Evolutionary conservation across 345 rosid genomes (phyloP), one percentile per base, ranked within the genome.

Genomic region (Ricinus communis): DNA sequence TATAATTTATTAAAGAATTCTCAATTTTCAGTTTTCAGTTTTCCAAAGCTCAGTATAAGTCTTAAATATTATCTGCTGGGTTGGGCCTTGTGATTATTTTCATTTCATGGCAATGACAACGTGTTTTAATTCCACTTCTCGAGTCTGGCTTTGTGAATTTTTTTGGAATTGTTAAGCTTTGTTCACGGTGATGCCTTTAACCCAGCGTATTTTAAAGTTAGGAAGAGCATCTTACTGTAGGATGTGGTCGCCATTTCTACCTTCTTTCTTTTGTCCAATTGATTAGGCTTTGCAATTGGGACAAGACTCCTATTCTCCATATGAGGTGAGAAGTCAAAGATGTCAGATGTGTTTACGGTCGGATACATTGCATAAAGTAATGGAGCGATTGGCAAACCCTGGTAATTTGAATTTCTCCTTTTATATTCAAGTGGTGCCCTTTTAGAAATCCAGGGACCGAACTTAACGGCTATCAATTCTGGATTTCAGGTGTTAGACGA

Each of bases 271-370:
- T 21, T 40, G 30, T 41, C 16, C 38, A 31, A 55, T 50, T 58
- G 27, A n/a, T 15, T 38, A 77, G 81, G 77, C 81, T 36, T 72
- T 77, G 81, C 81, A 77, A 21, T 43, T 77, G 74, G 81, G 81
- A 58, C 77, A 72, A 68, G 76, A 72, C 70, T 49, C 74, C 61
- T 68, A 24, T 21, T 55, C 73, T 61, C 51, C 70, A 12, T 63
- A 62, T 28, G 81, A 77, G 19, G 25, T 62, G 65, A 72, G 74
- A 73, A 62, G 70, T 64, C 81, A 77, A 55, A 72, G 81, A 64
- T 77, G 77, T 57, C 81, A 72, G 47, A 77, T 77, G 81, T 77
- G 81, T 68, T 68, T 77, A 52, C 77, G 77, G 21, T 50, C 81
- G 14, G 81, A 77, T 62, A 72, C 81, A 21, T 63, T 77, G 70